These are phyloP conservation scores for Zygosaccharomyces pseudobailii DNA, from an alignment of 1,139 yeast species.

Conservation along the genomic window DNA sequence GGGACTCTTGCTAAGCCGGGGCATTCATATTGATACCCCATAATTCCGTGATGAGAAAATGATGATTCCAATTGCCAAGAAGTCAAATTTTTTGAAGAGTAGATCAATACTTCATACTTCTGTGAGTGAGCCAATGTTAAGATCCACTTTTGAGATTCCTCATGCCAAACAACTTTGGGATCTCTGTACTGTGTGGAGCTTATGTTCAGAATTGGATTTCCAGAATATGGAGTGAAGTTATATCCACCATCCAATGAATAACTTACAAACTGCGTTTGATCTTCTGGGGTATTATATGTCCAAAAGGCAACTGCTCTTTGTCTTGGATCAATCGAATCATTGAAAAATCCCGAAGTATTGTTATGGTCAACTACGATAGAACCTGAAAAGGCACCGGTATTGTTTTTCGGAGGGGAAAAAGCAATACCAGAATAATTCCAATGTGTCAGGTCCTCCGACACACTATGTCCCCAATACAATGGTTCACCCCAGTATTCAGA, in stretches of 20 bases:
- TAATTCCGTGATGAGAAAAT: conserved; percentile 33
- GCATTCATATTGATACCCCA: conserved; percentile 40
- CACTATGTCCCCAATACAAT: conserved; percentile 12
- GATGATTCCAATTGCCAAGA: conserved; percentile 34
- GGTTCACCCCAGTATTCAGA: conserved; percentile 9
- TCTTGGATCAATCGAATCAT: conserved; percentile 25
- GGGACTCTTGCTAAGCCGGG: conserved; percentile 35
- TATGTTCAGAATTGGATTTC: conserved; percentile 36
- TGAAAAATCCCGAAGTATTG: conserved; percentile 38
- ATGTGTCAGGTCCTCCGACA: conserved; percentile 32
- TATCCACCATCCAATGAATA: conserved; percentile 38
- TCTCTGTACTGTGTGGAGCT: conserved; percentile 37
- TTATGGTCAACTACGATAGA: conserved; percentile 36
- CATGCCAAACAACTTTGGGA: conserved; percentile 41
- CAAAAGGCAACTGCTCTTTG: conserved; percentile 38
- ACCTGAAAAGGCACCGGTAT: conserved; percentile 37
- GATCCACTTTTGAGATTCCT: conserved; percentile 35
- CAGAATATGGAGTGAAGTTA: conserved; percentile 31
- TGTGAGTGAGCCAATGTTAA: conserved; percentile 37
- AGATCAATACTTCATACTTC: conserved; percentile 34
- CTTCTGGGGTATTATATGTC: conserved; percentile 29
- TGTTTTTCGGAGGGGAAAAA: conserved; percentile 25
- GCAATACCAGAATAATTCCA: conserved; percentile 37
- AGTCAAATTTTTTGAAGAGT: conserved; percentile 32
- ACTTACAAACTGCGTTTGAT: conserved; percentile 35